Evolutionary conservation across 1,284 basidiomycete genomes (phyloP).

Genomic region (Trametes hirsuta): DNA sequence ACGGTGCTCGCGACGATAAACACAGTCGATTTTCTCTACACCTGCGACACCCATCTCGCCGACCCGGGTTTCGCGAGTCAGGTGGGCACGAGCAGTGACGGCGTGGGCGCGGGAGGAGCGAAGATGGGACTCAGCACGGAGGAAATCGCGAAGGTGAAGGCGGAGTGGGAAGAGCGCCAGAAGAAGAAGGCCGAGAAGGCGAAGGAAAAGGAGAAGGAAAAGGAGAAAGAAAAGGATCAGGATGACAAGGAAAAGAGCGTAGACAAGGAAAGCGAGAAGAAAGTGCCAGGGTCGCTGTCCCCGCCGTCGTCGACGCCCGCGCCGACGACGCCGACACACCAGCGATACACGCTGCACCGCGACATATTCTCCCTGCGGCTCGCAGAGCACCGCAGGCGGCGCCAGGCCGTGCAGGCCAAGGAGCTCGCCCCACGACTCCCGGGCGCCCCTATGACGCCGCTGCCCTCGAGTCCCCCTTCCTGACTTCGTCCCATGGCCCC

Average conservation of each 20-base stretch:
- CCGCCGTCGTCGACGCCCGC: conserved; percentile 25
- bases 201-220: conserved; percentile 51
- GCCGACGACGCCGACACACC: conserved; percentile 35
- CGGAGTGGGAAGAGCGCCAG: conserved; percentile 78
- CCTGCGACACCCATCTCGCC: conserved; percentile 67
- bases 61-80: conserved; percentile 73
- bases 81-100: conserved; percentile 43
- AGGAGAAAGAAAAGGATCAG: conserved; percentile 36
- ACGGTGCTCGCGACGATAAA: conserved; percentile 76
- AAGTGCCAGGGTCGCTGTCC: conserved; percentile 23
- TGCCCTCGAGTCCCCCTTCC: conserved; percentile 17
- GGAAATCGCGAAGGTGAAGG: conserved; percentile 74
- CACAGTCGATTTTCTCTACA: conserved; percentile 76
- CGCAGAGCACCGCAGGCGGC: conserved; percentile 42
- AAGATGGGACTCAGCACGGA: conserved; percentile 57
- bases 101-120: conserved; percentile 36
- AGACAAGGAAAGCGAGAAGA: conserved; percentile 19
- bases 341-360: conserved; percentile 44
- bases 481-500: not conserved
- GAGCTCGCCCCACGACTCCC: conserved; percentile 44
- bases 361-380: conserved; percentile 45
- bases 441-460: conserved; percentile 35
- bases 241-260: conserved; percentile 24
- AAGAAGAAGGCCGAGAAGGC: conserved; percentile 54
- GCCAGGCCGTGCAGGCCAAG: conserved; percentile 40